Conservation (phyloP, 495 filamentous ascomycete species). For the Penicillium crystallinum region DNA sequence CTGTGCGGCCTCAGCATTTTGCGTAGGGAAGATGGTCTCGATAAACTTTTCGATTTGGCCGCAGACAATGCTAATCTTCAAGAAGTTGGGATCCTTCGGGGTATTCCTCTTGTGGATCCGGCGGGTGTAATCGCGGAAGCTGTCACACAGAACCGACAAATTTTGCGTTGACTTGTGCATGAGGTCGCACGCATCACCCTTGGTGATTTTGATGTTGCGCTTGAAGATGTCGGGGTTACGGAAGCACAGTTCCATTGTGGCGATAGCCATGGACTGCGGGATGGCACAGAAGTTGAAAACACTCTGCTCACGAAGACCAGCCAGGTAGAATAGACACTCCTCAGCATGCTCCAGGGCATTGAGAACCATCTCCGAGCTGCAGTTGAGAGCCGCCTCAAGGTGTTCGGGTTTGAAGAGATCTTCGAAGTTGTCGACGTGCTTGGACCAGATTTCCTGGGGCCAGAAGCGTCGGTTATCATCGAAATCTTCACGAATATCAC, state of each 20-base stretch:
- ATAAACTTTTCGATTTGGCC: conserved; percentile 98
- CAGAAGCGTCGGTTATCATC: conserved; percentile 85
- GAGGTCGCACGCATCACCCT: conserved; percentile 84
- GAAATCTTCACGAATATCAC: conserved; percentile 86
- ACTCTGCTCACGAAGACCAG: conserved; percentile 90
- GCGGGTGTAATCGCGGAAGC: conserved; percentile 70
- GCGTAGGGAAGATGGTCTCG: conserved; percentile 84
- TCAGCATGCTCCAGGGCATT: conserved; percentile 82
- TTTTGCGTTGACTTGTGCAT: conserved; percentile 94
- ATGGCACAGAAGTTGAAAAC: conserved; percentile 99
- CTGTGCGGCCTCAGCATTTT: conserved; percentile 47
- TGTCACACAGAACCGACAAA: conserved; percentile 67
- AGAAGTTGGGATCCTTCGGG: conserved; percentile 86
- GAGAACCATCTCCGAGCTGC: conserved; percentile 91
- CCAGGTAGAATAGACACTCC: conserved; percentile 95
- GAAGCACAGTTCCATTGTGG: conserved; percentile 85
- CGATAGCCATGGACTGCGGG: conserved; percentile 97
- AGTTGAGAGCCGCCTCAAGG: conserved; percentile 73
- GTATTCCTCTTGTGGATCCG: conserved; percentile 93
- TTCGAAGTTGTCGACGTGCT: conserved; percentile 82
- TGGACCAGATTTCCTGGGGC: conserved; percentile 93
- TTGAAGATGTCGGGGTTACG: conserved; percentile 85
- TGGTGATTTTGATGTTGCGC: conserved; percentile 91
- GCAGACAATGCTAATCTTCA: conserved; percentile 87
- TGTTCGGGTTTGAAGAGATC: conserved; percentile 84